Conservation (phyloP, 352 stramenopile genomes). For the Globisporangium sylvaticum region DNA sequence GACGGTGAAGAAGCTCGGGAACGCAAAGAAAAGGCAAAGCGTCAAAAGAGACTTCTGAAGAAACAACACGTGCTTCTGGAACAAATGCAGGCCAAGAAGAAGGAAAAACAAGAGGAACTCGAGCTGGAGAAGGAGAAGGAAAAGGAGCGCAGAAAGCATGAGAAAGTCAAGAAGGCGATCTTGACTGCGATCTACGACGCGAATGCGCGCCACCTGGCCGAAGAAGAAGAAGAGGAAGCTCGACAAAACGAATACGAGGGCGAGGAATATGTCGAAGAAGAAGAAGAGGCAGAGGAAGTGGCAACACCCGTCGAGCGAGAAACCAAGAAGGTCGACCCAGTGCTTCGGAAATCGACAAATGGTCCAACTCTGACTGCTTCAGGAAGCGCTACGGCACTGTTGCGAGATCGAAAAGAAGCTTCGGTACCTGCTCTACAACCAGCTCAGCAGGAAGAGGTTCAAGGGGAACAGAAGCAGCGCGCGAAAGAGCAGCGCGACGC, state of each 20-base stretch:
- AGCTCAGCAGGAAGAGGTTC: constrained; percentile 10
- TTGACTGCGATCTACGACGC: constrained; percentile 54
- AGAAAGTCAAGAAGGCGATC: constrained; percentile 51
- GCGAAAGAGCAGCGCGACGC: constrained; percentile 47
- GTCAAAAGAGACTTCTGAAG: constrained; percentile 49
- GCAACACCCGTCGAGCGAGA: background rate
- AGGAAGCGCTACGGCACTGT: background rate
- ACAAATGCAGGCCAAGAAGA: constrained; percentile 44
- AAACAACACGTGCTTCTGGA: constrained; percentile 58
- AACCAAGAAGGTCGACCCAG: background rate
- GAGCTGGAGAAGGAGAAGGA: constrained; percentile 51
- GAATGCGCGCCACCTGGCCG: constrained; percentile 23
- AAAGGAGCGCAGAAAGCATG: constrained; percentile 43
- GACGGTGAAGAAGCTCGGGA: constrained; percentile 16
- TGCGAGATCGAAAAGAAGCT: constrained; percentile 14
- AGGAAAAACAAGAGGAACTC: constrained; percentile 42
- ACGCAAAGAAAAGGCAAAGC: constrained; percentile 34
- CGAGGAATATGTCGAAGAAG: background rate
- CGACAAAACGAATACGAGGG: constrained; percentile 7
- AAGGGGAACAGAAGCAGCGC: constrained; percentile 35
- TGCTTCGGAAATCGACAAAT: constrained; percentile 1
- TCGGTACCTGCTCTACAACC: background rate
- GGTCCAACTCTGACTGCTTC: background rate
- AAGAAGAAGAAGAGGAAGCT: constrained; percentile 21
- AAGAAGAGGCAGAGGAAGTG: background rate